phyloP scores from a whole-genome alignment of 1,284 basidiomycete genomes.

The Prillingera fragicola region DNA sequence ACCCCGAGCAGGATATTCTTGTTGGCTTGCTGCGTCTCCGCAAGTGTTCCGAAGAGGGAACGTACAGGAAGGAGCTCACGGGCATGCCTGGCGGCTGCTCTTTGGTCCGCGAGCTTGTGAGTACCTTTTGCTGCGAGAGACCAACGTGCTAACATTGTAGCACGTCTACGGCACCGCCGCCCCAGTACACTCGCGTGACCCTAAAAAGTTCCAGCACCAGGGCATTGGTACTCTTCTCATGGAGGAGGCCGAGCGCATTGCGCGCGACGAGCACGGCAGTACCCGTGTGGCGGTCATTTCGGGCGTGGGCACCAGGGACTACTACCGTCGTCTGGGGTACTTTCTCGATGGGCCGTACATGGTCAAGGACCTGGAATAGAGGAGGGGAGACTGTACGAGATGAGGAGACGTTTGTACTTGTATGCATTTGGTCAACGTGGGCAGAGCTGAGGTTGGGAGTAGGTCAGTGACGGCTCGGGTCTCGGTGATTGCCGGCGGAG shows the following conservation, averaged over 20 bases:
- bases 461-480: too few species aligned
- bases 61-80: slow-evolving; percentile 88
- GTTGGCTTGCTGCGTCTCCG: slow-evolving; percentile 87
- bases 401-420: neutral
- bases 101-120: slow-evolving; percentile 80
- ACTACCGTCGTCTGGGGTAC: slow-evolving; percentile 89
- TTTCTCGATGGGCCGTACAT: slow-evolving; percentile 95
- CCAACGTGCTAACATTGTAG: slow-evolving; percentile 10
- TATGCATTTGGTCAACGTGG: neutral
- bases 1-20: slow-evolving; percentile 93
- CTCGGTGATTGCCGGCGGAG: too few species aligned
- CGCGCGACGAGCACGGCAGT: slow-evolving; percentile 95
- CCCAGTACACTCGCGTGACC: slow-evolving; percentile 92
- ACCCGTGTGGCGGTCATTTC: slow-evolving; percentile 83
- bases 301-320: slow-evolving; percentile 88
- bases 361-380: slow-evolving; percentile 64
- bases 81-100: slow-evolving; percentile 74
- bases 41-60: slow-evolving; percentile 93
- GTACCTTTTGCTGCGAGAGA: slow-evolving; percentile 21
- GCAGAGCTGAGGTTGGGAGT: slow-evolving; percentile 1
- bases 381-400: too few species aligned
- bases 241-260: slow-evolving; percentile 98
- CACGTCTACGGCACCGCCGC: slow-evolving; percentile 99
- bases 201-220: slow-evolving; percentile 97
- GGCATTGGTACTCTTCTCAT: slow-evolving; percentile 96